Conservation (phyloP, 805 yeast species). For the Pichia rugopelliculosa region DNA sequence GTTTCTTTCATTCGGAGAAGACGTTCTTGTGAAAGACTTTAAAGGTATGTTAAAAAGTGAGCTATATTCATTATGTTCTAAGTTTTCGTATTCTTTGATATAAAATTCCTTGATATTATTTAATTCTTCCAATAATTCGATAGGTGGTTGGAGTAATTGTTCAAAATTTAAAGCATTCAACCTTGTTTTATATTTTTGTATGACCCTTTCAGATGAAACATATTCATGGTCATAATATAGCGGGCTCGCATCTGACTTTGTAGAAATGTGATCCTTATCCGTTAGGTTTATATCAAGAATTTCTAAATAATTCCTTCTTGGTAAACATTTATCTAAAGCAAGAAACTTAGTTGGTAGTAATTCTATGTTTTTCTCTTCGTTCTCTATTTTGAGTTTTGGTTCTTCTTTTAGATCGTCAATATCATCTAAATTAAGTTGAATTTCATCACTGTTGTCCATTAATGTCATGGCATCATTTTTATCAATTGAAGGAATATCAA, state of each 20-base stretch:
- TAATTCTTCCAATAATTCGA: constrained; percentile 14
- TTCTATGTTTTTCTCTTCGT: neutral
- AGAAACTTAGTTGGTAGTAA: constrained; percentile 42
- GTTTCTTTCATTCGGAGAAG: constrained; percentile 11
- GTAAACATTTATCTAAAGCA: constrained; percentile 82
- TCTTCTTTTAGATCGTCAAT: neutral
- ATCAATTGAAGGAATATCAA: constrained; percentile 22
- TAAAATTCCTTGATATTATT: constrained; percentile 1
- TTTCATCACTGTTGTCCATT: neutral
- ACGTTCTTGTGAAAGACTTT: constrained; percentile 18
- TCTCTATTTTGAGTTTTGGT: neutral
- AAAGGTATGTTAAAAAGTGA: constrained; percentile 13
- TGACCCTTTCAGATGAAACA: constrained; percentile 16
- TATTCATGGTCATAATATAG: constrained; percentile 34
- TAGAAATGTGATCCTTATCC: constrained; percentile 17
- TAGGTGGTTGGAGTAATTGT: constrained; percentile 11
- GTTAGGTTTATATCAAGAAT: constrained; percentile 36
- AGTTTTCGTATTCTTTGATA: neutral
- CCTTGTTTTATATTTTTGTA: constrained; percentile 14
- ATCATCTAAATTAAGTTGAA: neutral
- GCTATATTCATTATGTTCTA: constrained; percentile 8
- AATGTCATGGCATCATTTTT: neutral
- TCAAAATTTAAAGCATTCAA: constrained; percentile 11
- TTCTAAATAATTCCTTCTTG: constrained; percentile 53
- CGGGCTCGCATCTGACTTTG: constrained; percentile 5